Base-by-base conservation (phyloP, 805 yeast species). In the Saccharomycopsis vini region DNA sequence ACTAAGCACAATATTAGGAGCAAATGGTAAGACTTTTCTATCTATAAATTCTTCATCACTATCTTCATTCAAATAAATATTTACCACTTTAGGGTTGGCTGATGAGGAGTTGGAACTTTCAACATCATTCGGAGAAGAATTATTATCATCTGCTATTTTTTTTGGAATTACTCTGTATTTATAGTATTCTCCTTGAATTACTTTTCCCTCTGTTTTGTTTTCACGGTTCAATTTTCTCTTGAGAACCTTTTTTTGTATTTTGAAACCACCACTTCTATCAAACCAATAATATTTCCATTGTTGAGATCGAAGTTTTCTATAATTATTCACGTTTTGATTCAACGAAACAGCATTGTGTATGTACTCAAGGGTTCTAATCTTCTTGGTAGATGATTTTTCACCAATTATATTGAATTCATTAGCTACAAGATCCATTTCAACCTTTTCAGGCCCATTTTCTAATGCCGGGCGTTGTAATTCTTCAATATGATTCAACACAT, bases 231-330 rank as follows among this genome's bases (percentile, higher is more conserved):
- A 13, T 31, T 43, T 40, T 23, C 37, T 28, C 29, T 46, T 44
- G 18, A 49, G 36, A 13, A 39, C 38, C 29, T 46, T 40, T 18
- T 36, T 40, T 1, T 41, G 39, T 7, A 37, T 21, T 6, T 44
- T 34, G 26, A 32, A 49, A 1, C 52, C 52, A 13, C 52, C 52
- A 22, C 40, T 28, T 26, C 33, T 36, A 9, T 40, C 41, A 32
- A 49, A 49, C 52, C 52, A 49, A 19, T 46, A 49, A 26, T 49
- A 46, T 29, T 46, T 43, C 46, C 50, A 49, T 20, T 46, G 52
- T 3, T 18, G 12, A 9, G 26, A n/a, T n/a, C 52, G 35, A 2
- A 43, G 18, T 3, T 40, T 41, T 3, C 34, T 13, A 33, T 21
- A 43, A 15, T 49, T 46, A 13, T 19, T 29, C 9, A 46, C 26